Evolutionary conservation across 2,329 filamentous ascomycete species (phyloP).

Genomic region (Septoria petroselini): DNA sequence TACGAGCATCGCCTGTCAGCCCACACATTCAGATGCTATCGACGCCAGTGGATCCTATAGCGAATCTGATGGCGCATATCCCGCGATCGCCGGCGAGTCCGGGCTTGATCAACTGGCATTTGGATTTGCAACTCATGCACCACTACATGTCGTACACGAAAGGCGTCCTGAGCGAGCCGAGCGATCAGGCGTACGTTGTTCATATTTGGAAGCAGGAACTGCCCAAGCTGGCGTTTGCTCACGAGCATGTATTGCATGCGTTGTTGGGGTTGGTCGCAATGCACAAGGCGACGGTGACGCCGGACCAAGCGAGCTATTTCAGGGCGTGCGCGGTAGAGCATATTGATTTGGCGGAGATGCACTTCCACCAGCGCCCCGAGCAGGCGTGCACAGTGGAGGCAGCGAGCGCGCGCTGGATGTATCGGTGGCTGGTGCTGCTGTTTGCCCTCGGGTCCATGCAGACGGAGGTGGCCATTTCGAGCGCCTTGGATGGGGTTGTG

Average conservation of each 20-base stretch:
- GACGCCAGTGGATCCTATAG: slow-evolving; percentile 18
- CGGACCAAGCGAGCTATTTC: slow-evolving; percentile 25
- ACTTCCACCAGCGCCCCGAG: slow-evolving; percentile 27
- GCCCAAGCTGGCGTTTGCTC: slow-evolving; percentile 30
- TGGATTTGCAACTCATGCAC: slow-evolving; percentile 36
- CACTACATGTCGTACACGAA: slow-evolving; percentile 31
- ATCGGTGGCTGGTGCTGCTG: slow-evolving; percentile 32
- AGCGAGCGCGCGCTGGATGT: slow-evolving; percentile 32
- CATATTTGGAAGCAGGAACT: slow-evolving; percentile 32
- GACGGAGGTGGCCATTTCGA: slow-evolving; percentile 15
- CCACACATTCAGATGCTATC: slow-evolving; percentile 1
- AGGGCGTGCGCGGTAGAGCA: slow-evolving; percentile 34
- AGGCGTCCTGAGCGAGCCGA: slow-evolving; percentile 29
- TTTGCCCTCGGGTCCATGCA: slow-evolving; percentile 31
- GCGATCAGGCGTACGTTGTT: slow-evolving; percentile 22
- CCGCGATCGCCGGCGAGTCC: slow-evolving; percentile 21
- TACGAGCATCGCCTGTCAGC: not conserved
- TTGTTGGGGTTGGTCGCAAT: slow-evolving; percentile 34
- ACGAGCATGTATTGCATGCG: slow-evolving; percentile 34
- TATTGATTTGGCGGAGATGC: slow-evolving; percentile 32
- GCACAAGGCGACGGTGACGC: slow-evolving; percentile 32
- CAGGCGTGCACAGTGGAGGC: slow-evolving; percentile 26
- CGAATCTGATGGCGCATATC: slow-evolving; percentile 29
- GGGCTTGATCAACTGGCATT: slow-evolving; percentile 25
- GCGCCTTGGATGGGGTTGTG: slow-evolving; percentile 32